Evolutionary conservation across 75 land plant species (phyloP).

Genomic region (Larix kaempferi): DNA sequence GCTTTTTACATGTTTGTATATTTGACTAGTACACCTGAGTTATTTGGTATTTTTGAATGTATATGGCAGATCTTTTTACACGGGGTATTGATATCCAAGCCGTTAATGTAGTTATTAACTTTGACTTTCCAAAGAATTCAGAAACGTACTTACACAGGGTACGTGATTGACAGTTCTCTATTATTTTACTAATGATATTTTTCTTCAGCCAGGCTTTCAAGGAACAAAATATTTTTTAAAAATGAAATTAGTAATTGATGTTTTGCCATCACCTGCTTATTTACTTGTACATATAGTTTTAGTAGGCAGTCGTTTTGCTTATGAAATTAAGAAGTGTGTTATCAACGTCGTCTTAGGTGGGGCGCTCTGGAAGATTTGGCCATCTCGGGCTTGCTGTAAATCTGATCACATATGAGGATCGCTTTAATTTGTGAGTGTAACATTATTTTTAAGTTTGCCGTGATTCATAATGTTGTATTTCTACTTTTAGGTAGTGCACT

Average conservation of each 20-base stretch:
- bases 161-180: not conserved
- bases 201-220: not conserved
- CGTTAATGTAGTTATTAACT: constrained; percentile 40
- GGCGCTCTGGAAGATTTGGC: constrained; percentile 41
- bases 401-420: constrained; percentile 37
- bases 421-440: constrained; percentile 29
- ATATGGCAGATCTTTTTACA: constrained; percentile 35
- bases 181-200: not conserved
- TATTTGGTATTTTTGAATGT: constrained; percentile 9
- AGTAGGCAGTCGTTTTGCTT: not conserved
- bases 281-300: not conserved
- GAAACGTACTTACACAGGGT: constrained; percentile 44
- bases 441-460: constrained; percentile 4
- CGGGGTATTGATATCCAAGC: constrained; percentile 42
- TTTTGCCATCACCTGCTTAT: not conserved
- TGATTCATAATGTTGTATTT: not conserved
- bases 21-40: not conserved
- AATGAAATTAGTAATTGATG: not conserved
- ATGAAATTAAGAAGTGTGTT: not conserved
- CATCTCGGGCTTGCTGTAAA: constrained; percentile 42
- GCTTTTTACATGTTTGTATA: not conserved
- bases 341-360: constrained; percentile 21
- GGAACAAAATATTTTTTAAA: not conserved
- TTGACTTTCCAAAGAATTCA: constrained; percentile 41
- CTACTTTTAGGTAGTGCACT: constrained; percentile 8